Evolutionary conservation across 2,329 filamentous ascomycete genomes (phyloP).

Genomic region (Coleophoma crateriformis): DNA sequence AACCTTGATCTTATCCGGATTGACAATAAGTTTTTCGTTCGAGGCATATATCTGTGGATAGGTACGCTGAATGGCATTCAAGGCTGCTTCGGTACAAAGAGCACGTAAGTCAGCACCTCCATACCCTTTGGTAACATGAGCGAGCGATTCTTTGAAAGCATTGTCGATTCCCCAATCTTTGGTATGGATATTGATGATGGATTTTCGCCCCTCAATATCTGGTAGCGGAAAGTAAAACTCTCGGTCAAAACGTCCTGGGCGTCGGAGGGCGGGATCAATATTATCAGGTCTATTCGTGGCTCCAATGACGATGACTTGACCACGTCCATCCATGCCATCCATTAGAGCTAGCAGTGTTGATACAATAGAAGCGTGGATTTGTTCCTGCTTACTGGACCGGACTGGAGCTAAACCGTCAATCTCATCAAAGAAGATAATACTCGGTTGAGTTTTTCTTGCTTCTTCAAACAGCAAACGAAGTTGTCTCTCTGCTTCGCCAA

Average conservation of each 20-base stretch:
- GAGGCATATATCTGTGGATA: conserved; percentile 96
- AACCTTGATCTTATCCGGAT: conserved; percentile 77
- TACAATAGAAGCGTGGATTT: conserved; percentile 97
- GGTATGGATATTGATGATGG: conserved; percentile 94
- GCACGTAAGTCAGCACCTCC: conserved; percentile 92
- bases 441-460: conserved; percentile 89
- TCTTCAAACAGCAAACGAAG: conserved; percentile 92
- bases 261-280: conserved; percentile 89
- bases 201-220: conserved; percentile 69
- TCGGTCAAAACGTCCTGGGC: conserved; percentile 90
- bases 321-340: conserved; percentile 98
- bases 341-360: conserved; percentile 90
- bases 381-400: conserved; percentile 95
- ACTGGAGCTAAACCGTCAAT: conserved; percentile 96
- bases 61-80: conserved; percentile 92
- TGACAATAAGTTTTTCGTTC: conserved; percentile 82
- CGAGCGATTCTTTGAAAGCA: conserved; percentile 76
- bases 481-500: conserved; percentile 95
- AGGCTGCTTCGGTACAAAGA: conserved; percentile 88
- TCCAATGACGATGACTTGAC: conserved; percentile 96
- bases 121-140: conserved; percentile 89
- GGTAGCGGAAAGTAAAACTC: conserved; percentile 98
- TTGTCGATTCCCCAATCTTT: conserved; percentile 83
- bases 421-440: conserved; percentile 99
- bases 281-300: conserved; percentile 98